phyloP scores from a whole-genome alignment of 306 rosid species.

The Begonia fuchsioides region DNA sequence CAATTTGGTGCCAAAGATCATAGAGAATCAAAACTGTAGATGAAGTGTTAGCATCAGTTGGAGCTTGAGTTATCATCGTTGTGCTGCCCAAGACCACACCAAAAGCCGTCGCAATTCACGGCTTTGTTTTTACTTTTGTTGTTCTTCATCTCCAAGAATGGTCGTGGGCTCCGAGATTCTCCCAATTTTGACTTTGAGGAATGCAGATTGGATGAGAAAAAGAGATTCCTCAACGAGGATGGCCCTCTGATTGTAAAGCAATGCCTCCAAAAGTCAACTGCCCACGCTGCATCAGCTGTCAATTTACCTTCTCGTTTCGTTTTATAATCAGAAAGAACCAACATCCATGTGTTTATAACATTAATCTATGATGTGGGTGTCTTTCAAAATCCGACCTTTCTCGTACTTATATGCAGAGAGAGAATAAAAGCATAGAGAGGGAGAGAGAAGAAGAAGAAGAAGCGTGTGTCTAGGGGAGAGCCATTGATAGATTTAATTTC shows the following conservation, averaged over 20 bases:
- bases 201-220: slow-evolving; percentile 10
- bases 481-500: slow-evolving; percentile 4
- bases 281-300: neutral
- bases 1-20: too few species aligned
- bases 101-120: slow-evolving; percentile 31
- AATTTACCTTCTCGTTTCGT: too few species aligned
- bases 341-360: neutral
- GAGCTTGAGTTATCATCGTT: too few species aligned
- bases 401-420: slow-evolving; percentile 37
- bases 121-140: slow-evolving; percentile 25
- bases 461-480: slow-evolving; percentile 3
- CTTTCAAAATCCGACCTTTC: slow-evolving; percentile 35
- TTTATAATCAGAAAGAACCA: neutral
- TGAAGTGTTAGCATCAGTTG: too few species aligned
- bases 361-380: slow-evolving; percentile 9
- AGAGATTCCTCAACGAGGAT: slow-evolving; percentile 82
- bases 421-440: slow-evolving; percentile 2
- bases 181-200: slow-evolving; percentile 11
- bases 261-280: neutral
- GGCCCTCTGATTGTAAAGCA: neutral
- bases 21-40: too few species aligned
- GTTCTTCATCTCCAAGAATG: neutral
- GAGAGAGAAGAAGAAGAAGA: neutral
- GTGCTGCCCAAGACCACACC: neutral
- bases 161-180: slow-evolving; percentile 4